Base-by-base conservation (phyloP, 345 rosid genomes). In the Mangifera indica region DNA sequence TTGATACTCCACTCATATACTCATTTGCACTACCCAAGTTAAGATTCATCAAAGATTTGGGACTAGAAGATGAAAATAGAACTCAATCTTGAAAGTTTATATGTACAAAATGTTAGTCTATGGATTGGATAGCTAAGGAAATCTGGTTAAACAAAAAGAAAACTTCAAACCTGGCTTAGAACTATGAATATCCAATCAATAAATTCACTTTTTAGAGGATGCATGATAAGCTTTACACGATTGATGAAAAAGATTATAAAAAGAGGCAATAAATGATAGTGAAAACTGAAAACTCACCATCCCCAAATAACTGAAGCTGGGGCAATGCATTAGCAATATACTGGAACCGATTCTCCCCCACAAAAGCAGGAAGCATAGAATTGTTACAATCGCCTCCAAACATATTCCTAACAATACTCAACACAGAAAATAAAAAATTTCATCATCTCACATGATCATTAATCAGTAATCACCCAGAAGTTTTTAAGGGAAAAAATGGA, bases 301-400 rank as follows among this genome's bases (percentile, higher is more conserved):
- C 76, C 45, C 84, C 87, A 32, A 79, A 81, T 55, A 87, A 69
- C 81, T 88, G 93, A 76, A 87, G 84, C 82, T 82, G 90, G 55
- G 85, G 85, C 22, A 87, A 73, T 55, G 81, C 71, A 78, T 81
- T 87, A 7, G 79, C 66, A 60, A 85, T 84, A 63, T 81, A 87
- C 22, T 80, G 93, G 63, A 91, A 73, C 49, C 72, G 84, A 71
- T 82, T 86, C 63, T 83, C 84, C 14, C 79, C 81, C 4, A 83
- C 72, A 72, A 80, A 85, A 81, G 80, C 82, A 29, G 86, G 92
- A 75, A 78, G 72, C 56, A 79, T 29, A 22, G 80, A 66, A 78
- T 76, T 87, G 81, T 73, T 80, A 67, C 81, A 82, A 76, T 87
- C 84, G 17, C 92, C 92, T 81, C 89, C 86, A 13, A 86, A 80